Conservation (phyloP, 768 basidiomycete genomes). For the Thelephora aurantiotincta region DNA sequence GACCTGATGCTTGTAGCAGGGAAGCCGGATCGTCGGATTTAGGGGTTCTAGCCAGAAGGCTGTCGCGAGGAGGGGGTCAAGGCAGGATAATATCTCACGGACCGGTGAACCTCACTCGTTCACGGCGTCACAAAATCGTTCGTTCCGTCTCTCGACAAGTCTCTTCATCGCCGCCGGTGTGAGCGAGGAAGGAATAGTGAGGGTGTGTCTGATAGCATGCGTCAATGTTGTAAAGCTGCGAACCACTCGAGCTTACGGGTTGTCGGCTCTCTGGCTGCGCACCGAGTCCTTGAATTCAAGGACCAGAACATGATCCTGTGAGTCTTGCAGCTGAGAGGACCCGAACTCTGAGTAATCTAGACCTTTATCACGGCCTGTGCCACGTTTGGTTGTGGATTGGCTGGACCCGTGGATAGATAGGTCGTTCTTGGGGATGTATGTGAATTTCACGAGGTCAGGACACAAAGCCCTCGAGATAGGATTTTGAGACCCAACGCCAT, state of each 20-base stretch:
- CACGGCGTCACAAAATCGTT: slow-evolving; percentile 47
- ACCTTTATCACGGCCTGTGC: slow-evolving; percentile 17
- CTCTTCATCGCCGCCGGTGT: slow-evolving; percentile 49
- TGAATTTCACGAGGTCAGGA: slow-evolving; percentile 69
- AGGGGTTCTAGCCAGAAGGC: slow-evolving; percentile 42
- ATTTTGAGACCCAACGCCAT: not conserved
- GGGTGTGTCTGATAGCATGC: slow-evolving; percentile 8
- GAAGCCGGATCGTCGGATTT: slow-evolving; percentile 43
- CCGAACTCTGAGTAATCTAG: slow-evolving; percentile 25
- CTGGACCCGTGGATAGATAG: slow-evolving; percentile 35
- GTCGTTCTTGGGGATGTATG: slow-evolving; percentile 58
- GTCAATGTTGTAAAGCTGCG: not conserved
- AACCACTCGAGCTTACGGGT: slow-evolving; percentile 11
- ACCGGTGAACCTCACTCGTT: slow-evolving; percentile 38
- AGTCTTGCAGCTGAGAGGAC: slow-evolving; percentile 13
- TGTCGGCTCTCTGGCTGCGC: slow-evolving; percentile 18
- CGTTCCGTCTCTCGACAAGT: slow-evolving; percentile 58
- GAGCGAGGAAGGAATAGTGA: slow-evolving; percentile 26
- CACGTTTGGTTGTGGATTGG: not conserved
- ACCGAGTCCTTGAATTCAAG: slow-evolving; percentile 37
- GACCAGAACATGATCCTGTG: slow-evolving; percentile 30
- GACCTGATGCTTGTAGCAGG: slow-evolving; percentile 52
- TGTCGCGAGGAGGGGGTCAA: slow-evolving; percentile 13
- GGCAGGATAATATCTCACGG: not conserved
- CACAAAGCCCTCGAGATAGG: slow-evolving; percentile 47